A percentile compares a stretch with the other conserved stretches of the same genome.
phyloP scores from a whole-genome alignment of 2,329 filamentous ascomycete genomes.

The Calonectria hongkongensis region DNA sequence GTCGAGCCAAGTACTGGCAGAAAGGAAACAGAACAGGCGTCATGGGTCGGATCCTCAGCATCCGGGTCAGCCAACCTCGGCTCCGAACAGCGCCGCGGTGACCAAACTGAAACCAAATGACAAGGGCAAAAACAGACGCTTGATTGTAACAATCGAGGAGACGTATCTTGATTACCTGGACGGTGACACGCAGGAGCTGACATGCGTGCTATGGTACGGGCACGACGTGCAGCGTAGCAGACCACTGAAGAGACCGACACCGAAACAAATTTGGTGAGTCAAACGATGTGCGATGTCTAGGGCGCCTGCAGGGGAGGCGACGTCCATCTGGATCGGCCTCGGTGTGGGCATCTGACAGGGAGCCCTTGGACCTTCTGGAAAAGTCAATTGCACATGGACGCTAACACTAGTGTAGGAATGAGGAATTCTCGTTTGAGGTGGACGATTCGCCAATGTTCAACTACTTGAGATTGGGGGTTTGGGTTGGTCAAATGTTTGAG shows the following conservation, averaged over 20 bases:
- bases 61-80: conserved; percentile 43
- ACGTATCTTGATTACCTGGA: conserved; percentile 47
- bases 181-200: conserved; percentile 46
- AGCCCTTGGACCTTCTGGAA: conserved; percentile 38
- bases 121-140: conserved; percentile 26
- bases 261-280: conserved; percentile 53
- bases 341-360: conserved; percentile 32
- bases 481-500: conserved; percentile 53
- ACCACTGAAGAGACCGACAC: conserved; percentile 43
- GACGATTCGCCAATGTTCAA: conserved; percentile 54
- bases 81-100: conserved; percentile 25
- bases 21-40: conserved; percentile 46
- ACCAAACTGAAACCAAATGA: conserved; percentile 2
- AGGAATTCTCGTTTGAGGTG: conserved; percentile 52
- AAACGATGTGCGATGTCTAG: conserved; percentile 35
- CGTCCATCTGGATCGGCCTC: conserved; percentile 32
- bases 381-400: conserved; percentile 33
- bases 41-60: conserved; percentile 46
- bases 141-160: conserved; percentile 33
- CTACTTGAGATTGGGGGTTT: conserved; percentile 52
- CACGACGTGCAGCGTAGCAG: conserved; percentile 51
- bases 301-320: conserved; percentile 32
- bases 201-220: conserved; percentile 54
- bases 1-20: conserved; percentile 43
- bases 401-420: conserved; percentile 51